Conservation (phyloP, 1,139 yeast species). For the Debaryomyces nepalensis region DNA sequence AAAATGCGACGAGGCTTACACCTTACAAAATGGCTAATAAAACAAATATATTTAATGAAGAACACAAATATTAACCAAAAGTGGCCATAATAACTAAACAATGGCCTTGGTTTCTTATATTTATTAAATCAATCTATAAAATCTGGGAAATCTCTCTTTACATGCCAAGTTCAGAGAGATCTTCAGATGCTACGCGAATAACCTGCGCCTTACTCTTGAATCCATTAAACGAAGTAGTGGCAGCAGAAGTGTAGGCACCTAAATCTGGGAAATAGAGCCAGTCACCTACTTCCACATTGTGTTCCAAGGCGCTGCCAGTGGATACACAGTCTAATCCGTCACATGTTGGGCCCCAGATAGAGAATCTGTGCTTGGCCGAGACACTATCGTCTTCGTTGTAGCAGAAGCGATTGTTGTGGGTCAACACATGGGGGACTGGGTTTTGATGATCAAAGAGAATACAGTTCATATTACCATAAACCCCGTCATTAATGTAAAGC, state of each 20-base stretch:
- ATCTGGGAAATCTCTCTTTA: background rate
- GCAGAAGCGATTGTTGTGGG: constrained; percentile 54
- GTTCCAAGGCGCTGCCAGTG: constrained; percentile 53
- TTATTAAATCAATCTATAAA: constrained; percentile 6
- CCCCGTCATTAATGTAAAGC: constrained; percentile 91
- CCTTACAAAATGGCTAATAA: background rate
- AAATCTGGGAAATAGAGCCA: constrained; percentile 85
- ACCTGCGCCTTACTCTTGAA: constrained; percentile 67
- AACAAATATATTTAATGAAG: background rate
- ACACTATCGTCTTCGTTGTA: constrained; percentile 37
- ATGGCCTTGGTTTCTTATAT: background rate
- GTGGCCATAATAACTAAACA: background rate
- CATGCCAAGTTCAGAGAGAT: constrained; percentile 11
- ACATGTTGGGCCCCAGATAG: constrained; percentile 98
- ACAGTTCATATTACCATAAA: constrained; percentile 94
- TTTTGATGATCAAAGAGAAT: constrained; percentile 89
- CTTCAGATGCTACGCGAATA: constrained; percentile 60
- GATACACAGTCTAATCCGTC: constrained; percentile 92
- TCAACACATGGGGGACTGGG: constrained; percentile 70
- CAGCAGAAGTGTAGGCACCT: constrained; percentile 95
- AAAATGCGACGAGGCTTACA: constrained; percentile 10
- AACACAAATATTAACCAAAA: background rate
- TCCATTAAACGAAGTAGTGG: constrained; percentile 89
- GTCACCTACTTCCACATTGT: constrained; percentile 78
- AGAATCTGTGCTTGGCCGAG: constrained; percentile 45